These are phyloP conservation scores for Ogataea ganodermae DNA, from an alignment of 805 yeast species.

Conservation along the genomic window DNA sequence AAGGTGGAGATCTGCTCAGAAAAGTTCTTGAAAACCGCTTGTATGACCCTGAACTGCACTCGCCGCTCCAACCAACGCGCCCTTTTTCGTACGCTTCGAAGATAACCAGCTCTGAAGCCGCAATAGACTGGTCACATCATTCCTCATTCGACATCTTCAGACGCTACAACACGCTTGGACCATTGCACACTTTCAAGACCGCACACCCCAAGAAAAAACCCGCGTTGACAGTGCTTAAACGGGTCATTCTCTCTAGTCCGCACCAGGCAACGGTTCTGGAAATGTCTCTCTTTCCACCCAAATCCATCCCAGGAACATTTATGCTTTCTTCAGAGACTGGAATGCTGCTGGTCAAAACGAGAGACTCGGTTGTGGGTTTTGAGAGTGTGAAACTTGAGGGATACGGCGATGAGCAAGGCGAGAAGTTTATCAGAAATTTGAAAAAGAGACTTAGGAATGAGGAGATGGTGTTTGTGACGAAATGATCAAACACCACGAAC, in stretches of 20 bases:
- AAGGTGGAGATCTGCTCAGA: slow-evolving; percentile 63
- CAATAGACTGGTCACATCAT: slow-evolving; percentile 49
- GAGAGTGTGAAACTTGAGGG: slow-evolving; percentile 55
- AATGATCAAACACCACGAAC: not conserved
- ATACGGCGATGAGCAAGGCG: slow-evolving; percentile 46
- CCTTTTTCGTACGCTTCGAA: slow-evolving; percentile 59
- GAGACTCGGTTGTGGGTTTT: slow-evolving; percentile 43
- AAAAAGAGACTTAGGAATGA: slow-evolving; percentile 48
- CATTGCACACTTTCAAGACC: slow-evolving; percentile 47
- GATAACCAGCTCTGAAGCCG: slow-evolving; percentile 43
- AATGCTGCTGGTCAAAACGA: slow-evolving; percentile 43
- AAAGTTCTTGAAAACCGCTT: slow-evolving; percentile 41
- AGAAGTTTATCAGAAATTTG: slow-evolving; percentile 44
- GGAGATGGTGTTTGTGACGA: slow-evolving; percentile 5
- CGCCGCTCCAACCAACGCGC: slow-evolving; percentile 28
- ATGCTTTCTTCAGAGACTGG: not conserved
- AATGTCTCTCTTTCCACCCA: not conserved
- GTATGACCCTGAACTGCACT: slow-evolving; percentile 25
- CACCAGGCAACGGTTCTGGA: slow-evolving; percentile 5
- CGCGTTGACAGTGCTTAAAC: slow-evolving; percentile 19
- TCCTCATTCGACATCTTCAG: slow-evolving; percentile 43
- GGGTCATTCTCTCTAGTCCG: slow-evolving; percentile 52
- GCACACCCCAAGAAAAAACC: slow-evolving; percentile 32
- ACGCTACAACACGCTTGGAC: slow-evolving; percentile 55
- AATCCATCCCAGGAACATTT: slow-evolving; percentile 32